These are phyloP conservation scores for Casuarina equisetifolia DNA, from an alignment of 306 rosid species.

Conservation along the genomic window DNA sequence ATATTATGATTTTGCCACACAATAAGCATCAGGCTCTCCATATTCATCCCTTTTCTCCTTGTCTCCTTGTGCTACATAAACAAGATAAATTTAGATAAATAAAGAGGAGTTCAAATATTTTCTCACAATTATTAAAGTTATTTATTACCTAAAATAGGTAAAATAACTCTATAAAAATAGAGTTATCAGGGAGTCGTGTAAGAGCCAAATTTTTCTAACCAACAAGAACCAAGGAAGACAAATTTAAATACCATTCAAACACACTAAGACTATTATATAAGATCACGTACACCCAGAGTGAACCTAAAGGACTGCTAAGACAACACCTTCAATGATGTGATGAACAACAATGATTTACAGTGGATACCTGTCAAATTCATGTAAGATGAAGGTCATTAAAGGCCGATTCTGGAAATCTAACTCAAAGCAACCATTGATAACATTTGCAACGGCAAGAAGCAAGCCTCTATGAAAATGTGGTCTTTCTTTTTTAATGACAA, in stretches of 20 bases:
- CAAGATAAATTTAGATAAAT: too few relatives aligned
- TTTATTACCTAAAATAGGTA: too few relatives aligned
- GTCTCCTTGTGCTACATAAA: too few relatives aligned
- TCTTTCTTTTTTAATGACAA: constrained; percentile 72
- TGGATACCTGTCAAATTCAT: constrained; percentile 62
- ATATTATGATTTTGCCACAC: too few relatives aligned
- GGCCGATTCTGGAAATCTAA: constrained; percentile 91
- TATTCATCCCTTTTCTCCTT: too few relatives aligned
- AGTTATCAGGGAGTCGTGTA: neutral
- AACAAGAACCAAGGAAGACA: neutral
- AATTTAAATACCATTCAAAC: neutral
- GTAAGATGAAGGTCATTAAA: constrained; percentile 57
- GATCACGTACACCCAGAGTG: neutral
- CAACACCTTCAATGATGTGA: neutral
- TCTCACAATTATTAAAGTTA: too few relatives aligned
- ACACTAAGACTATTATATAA: neutral
- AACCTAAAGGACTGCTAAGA: neutral
- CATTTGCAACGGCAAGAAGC: constrained; percentile 68
- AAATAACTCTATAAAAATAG: too few relatives aligned
- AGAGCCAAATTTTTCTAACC: neutral
- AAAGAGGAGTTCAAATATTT: too few relatives aligned
- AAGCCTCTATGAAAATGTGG: constrained; percentile 78
- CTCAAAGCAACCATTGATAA: constrained; percentile 83
- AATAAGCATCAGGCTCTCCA: too few relatives aligned
- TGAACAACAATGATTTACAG: neutral